Percentiles rank a stretch among this genome's conserved stretches.
Conservation (phyloP, 345 rosid species). For the Eucalyptus viminalis region DNA sequence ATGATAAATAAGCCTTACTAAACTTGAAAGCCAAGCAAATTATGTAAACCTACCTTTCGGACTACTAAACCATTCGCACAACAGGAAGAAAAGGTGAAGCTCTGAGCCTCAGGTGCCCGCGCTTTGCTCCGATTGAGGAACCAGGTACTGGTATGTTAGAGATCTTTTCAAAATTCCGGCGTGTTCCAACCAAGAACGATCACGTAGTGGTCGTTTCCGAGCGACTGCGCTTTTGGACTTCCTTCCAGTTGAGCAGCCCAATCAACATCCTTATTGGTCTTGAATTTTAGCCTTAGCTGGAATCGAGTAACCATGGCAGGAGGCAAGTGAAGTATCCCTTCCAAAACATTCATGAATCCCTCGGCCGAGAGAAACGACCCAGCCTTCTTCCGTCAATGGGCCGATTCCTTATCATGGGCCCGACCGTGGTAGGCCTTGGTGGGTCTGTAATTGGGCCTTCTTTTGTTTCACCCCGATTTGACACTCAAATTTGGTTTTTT, state of each 20-base stretch:
- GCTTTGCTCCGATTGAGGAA: neutral
- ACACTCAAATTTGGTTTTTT: no score
- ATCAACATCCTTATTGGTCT: neutral
- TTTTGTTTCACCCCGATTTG: no score
- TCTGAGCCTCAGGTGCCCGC: neutral
- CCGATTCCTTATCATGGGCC: accelerated
- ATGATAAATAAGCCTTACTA: neutral
- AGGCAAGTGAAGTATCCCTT: neutral
- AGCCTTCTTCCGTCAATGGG: no score
- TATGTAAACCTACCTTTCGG: neutral
- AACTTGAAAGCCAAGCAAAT: neutral
- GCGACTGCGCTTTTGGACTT: neutral
- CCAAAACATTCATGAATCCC: neutral
- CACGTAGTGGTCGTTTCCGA: neutral
- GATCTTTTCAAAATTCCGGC: neutral
- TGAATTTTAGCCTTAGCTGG: neutral
- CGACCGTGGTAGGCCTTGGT: no score
- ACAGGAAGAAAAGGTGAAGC: neutral
- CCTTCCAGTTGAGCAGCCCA: neutral
- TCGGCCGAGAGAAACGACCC: no score
- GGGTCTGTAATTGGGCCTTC: no score
- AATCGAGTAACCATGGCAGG: neutral
- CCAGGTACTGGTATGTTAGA: neutral
- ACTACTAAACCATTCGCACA: neutral
- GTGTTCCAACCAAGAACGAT: neutral